Evolutionary conservation across 768 basidiomycete species (phyloP).

Genomic region (Tricholoma bakamatsutake): DNA sequence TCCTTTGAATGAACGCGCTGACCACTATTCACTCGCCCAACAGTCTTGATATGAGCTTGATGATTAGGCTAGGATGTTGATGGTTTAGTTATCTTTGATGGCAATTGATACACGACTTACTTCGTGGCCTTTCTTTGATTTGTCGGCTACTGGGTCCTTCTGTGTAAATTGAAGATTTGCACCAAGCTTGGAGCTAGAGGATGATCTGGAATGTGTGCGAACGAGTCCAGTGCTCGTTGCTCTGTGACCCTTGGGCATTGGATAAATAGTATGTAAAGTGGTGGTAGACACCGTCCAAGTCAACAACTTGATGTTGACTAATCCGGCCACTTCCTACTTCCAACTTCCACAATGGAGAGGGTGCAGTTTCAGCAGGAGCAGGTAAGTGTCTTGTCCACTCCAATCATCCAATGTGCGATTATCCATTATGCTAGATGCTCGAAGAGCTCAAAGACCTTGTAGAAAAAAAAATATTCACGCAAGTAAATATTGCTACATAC

Average conservation of each 20-base stretch:
- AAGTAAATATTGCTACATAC: constrained; percentile 43
- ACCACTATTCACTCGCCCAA: constrained; percentile 26
- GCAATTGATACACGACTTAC: constrained; percentile 30
- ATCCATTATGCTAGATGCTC: constrained; percentile 61
- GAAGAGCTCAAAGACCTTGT: constrained; percentile 90
- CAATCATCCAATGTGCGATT: not conserved
- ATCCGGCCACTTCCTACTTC: constrained; percentile 8
- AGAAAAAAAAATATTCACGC: constrained; percentile 78
- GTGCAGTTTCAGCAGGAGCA: constrained; percentile 94
- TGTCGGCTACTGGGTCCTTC: constrained; percentile 52
- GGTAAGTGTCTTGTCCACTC: constrained; percentile 29
- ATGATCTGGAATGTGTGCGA: constrained; percentile 59
- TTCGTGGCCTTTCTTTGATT: constrained; percentile 47
- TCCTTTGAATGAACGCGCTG: constrained; percentile 32
- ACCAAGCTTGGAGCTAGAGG: constrained; percentile 54
- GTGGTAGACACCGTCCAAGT: too few species aligned
- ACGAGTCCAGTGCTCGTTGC: constrained; percentile 37
- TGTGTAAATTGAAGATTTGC: constrained; percentile 65
- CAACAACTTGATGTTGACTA: not conserved
- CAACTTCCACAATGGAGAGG: constrained; percentile 64
- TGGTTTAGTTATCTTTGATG: constrained; percentile 1
- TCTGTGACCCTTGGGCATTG: constrained; percentile 49
- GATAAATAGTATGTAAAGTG: constrained; percentile 15
- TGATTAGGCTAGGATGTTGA: not conserved
- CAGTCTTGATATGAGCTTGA: constrained; percentile 23